phyloP scores from a whole-genome alignment of 768 basidiomycete genomes.

The Panaeolus cyanescens region DNA sequence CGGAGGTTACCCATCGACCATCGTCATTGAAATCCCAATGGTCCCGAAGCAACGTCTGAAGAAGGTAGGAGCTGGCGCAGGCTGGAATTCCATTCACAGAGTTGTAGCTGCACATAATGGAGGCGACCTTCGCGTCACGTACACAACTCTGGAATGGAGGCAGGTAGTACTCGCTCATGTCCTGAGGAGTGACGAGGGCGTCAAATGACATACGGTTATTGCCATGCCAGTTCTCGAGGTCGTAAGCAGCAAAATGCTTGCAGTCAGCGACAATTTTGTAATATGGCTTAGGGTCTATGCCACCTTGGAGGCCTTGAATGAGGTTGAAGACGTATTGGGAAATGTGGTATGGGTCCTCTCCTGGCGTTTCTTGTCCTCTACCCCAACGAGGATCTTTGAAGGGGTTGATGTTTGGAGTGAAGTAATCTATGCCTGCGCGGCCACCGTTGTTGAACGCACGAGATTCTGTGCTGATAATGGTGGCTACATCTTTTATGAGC shows the following conservation, averaged over 20 bases:
- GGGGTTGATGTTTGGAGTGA: slow-evolving; percentile 58
- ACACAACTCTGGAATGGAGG: slow-evolving; percentile 60
- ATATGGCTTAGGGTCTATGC: slow-evolving; percentile 50
- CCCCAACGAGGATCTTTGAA: slow-evolving; percentile 70
- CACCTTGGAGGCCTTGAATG: slow-evolving; percentile 58
- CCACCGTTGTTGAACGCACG: slow-evolving; percentile 59
- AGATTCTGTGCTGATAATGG: slow-evolving; percentile 56
- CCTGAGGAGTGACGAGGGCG: slow-evolving; percentile 54
- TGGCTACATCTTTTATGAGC: slow-evolving; percentile 49
- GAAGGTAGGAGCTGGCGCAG: slow-evolving; percentile 53
- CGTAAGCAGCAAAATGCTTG: slow-evolving; percentile 64
- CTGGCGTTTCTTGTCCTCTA: slow-evolving; percentile 62
- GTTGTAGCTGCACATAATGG: slow-evolving; percentile 68
- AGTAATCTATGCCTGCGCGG: slow-evolving; percentile 55
- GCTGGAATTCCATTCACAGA: slow-evolving; percentile 61
- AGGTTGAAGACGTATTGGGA: slow-evolving; percentile 55
- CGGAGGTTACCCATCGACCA: slow-evolving; percentile 56
- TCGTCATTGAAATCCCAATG: slow-evolving; percentile 50
- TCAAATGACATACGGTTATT: slow-evolving; percentile 51
- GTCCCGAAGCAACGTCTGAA: slow-evolving; percentile 53
- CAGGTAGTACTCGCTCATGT: slow-evolving; percentile 57
- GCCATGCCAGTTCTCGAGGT: slow-evolving; percentile 58
- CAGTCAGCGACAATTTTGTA: slow-evolving; percentile 58
- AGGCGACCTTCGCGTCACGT: slow-evolving; percentile 60
- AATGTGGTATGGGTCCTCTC: slow-evolving; percentile 58